Base-by-base conservation (phyloP, 768 basidiomycete genomes). In the Podaxis sp. region DNA sequence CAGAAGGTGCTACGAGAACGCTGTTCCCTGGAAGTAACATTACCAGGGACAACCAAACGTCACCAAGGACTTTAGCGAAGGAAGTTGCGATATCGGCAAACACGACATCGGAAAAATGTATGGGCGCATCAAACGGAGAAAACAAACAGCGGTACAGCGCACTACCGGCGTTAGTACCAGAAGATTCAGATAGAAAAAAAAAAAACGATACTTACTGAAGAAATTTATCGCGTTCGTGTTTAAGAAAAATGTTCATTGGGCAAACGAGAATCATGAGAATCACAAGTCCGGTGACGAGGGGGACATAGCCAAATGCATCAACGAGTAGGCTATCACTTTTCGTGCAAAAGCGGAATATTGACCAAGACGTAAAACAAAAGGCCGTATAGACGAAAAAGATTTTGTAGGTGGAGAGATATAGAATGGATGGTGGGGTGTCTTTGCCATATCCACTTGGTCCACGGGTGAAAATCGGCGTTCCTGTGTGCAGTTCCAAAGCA, bases 31-130 rank as follows among this genome's bases (percentile, higher is more conserved):
- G 88, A 65, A 92, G 82, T n/a, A 98, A 80, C 88, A 96, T 95
- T 71, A 83, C 87, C 17, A 89, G 67, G 4, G 93, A 94, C 49
- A 98, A 77, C 93, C 93, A 98, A 46, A 95, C 77, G 70, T 98
- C 97, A 12, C 96, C 96, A 19, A 98, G 78, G 43, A 99, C 94
- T 77, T 97, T 98, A 38, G 97, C 96, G 70, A 93, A 96, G 2
- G 96, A 98, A 1, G 97, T 99, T 69, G 96, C 84, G 64, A 98
- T 86, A 80, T 98, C 97, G 63, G 96, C 96, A 63, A 96, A 86
- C 49, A 98, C 85, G 24, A 99, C 86, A 72, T 99, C 97, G 29
- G 88, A 87, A 75, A 99, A 99, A 72, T 88, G 86, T 43, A 94
- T 80, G 4, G 89, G 84, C 46, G 80, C 78, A 57, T 80, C 78